Conservation (phyloP, 495 filamentous ascomycete species). For the Aspergillus avenaceus region DNA sequence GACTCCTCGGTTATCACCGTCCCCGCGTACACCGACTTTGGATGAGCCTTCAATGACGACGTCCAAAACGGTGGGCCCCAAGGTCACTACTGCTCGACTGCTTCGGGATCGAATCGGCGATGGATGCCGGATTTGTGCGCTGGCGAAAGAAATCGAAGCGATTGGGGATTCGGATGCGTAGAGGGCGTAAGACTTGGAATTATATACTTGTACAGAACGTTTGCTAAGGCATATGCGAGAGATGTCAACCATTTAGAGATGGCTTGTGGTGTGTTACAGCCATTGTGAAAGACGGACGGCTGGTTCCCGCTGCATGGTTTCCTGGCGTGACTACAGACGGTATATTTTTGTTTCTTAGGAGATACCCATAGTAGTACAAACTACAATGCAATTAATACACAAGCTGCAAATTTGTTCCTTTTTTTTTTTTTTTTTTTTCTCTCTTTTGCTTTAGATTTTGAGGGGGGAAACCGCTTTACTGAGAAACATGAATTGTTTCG, state of each 20-base stretch:
- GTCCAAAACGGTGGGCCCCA: conserved; percentile 67
- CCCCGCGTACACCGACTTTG: conserved; percentile 17
- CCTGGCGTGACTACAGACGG: conserved; percentile 10
- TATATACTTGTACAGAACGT: not conserved
- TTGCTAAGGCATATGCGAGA: not conserved
- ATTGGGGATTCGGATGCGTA: conserved; percentile 23
- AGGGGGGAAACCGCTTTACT: conserved; percentile 1
- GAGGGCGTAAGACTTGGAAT: conserved; percentile 3
- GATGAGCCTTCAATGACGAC: conserved; percentile 24
- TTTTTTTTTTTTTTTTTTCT: too few species aligned
- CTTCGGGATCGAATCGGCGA: conserved; percentile 65
- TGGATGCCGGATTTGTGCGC: conserved; percentile 65
- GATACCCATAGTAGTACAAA: conserved; percentile 26
- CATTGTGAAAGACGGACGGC: conserved; percentile 1
- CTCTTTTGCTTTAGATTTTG: too few species aligned
- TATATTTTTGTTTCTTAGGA: conserved; percentile 21
- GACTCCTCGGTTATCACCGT: conserved; percentile 27
- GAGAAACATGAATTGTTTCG: conserved; percentile 5
- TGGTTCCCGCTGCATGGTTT: conserved; percentile 8
- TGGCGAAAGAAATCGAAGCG: conserved; percentile 36
- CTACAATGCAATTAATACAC: conserved; percentile 5
- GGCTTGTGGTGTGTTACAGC: not conserved
- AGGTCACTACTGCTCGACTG: conserved; percentile 84
- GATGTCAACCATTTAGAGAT: conserved; percentile 8
- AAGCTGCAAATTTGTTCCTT: conserved; percentile 6